Base-by-base conservation (phyloP, 2,329 filamentous ascomycete genomes). In the Penicillium sp. region DNA sequence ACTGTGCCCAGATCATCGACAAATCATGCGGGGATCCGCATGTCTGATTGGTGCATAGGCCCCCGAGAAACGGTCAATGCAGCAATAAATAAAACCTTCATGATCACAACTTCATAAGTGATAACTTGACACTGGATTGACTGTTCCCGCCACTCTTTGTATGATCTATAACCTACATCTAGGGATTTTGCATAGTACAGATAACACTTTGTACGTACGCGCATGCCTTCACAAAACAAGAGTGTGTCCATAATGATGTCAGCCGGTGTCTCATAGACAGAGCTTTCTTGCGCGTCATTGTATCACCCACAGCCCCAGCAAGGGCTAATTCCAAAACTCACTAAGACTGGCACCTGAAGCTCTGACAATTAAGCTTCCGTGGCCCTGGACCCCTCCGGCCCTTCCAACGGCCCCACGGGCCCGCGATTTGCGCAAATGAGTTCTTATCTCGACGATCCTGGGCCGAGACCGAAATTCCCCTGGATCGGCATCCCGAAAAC, bases 271-370 rank as follows among this genome's bases (percentile, higher is more conserved):
- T 54, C 51, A 47, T 31, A 33, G 42, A 52, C 49, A 55, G 53
- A 42, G 39, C 4, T 52, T 55, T 48, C 29, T 58, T 46, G 44
- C 58, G 56, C 57, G 57, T 59, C 60, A 62, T 62, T 63, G 64
- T 67, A 52, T 52, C 29, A 67, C 65, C 49, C 54, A 61, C 16
- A 42, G 43, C 35, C 33, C 27, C 53, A 51, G 47, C 39, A 42
- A 52, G 47, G 51, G 49, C 49, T 35, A 52, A 27, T 33, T 22
- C 45, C 52, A 21, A 31, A 14, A 39, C 22, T 19, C 19, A 14
- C 11, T 22, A 26, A 10, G 11, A 39, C 16, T n/a, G 39, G 21
- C 37, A 42, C n/a, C 44, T 46, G 35, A 52, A 49, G 24, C 22
- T 19, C 19, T 22, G 31, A 24, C 31, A 21, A 26, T 42, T 56